Percentiles rank a stretch among this genome's conserved stretches.
Conservation (phyloP, 441 rosid species). For the Adansonia gregorii region DNA sequence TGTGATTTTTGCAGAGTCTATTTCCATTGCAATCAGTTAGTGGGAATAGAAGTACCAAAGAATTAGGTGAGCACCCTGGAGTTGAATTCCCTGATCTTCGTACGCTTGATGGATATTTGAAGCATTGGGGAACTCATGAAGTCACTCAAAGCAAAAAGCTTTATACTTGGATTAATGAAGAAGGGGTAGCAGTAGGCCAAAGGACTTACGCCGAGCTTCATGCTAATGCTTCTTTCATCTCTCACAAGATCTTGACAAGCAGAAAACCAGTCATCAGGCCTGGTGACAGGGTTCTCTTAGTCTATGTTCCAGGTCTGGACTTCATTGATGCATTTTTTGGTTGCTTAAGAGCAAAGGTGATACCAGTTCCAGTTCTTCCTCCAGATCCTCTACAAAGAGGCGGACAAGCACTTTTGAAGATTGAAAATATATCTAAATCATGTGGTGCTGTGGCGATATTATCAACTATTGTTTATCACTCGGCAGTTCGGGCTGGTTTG, state of each 20-base stretch:
- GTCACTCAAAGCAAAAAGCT: slow-evolving; percentile 43
- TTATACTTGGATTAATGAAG: slow-evolving; percentile 69
- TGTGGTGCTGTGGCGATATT: slow-evolving; percentile 61
- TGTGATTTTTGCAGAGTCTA: slow-evolving; percentile 49
- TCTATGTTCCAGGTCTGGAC: slow-evolving; percentile 71
- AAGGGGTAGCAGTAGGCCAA: slow-evolving; percentile 42
- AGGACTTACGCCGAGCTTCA: slow-evolving; percentile 60
- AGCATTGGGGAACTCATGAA: slow-evolving; percentile 59
- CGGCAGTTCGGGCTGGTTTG: slow-evolving; percentile 64
- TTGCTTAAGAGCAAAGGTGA: slow-evolving; percentile 62
- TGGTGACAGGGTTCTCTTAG: slow-evolving; percentile 64
- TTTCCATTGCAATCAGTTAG: slow-evolving; percentile 45
- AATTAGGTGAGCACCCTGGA: slow-evolving; percentile 51
- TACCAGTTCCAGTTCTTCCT: slow-evolving; percentile 78
- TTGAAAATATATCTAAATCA: slow-evolving; percentile 64
- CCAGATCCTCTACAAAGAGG: slow-evolving; percentile 78
- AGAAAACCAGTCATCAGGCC: slow-evolving; percentile 58
- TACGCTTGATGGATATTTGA: slow-evolving; percentile 59
- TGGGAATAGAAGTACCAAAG: slow-evolving; percentile 33
- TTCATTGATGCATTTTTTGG: slow-evolving; percentile 74
- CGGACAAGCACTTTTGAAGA: slow-evolving; percentile 74
- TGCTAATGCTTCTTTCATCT: slow-evolving; percentile 56
- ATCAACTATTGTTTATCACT: slow-evolving; percentile 58
- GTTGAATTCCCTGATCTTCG: slow-evolving; percentile 60
- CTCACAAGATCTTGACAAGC: slow-evolving; percentile 55